phyloP scores from a whole-genome alignment of 1,139 yeast species.

The Geotrichum europaeum region DNA sequence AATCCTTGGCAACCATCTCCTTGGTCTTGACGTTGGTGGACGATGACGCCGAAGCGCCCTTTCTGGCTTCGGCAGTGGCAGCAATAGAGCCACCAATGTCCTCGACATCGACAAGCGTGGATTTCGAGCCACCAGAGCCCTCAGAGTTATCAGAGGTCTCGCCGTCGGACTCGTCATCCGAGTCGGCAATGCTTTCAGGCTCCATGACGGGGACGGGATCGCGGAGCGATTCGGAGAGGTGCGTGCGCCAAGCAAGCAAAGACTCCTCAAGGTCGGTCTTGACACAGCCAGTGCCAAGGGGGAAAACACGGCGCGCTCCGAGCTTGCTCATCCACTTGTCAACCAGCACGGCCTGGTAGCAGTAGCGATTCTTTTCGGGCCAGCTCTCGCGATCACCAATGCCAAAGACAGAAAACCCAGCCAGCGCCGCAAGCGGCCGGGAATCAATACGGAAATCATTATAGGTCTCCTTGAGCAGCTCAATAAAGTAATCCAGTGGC shows the following conservation, averaged over 20 bases:
- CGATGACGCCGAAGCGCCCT: constrained; percentile 21
- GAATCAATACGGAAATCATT: constrained; percentile 84
- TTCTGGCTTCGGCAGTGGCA: constrained; percentile 15
- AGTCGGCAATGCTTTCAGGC: constrained; percentile 42
- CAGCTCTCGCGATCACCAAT: constrained; percentile 84
- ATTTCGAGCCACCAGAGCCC: constrained; percentile 25
- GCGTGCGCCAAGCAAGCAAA: constrained; percentile 60
- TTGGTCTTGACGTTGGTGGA: constrained; percentile 41
- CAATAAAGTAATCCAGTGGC: constrained; percentile 82
- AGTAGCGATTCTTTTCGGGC: constrained; percentile 63
- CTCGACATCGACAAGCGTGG: constrained; percentile 62
- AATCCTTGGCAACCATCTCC: constrained; percentile 83
- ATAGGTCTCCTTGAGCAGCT: constrained; percentile 70
- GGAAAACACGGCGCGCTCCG: constrained; percentile 80
- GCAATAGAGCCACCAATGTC: constrained; percentile 55
- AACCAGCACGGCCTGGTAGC: constrained; percentile 75
- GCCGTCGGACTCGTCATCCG: constrained; percentile 44
- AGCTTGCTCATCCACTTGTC: constrained; percentile 74
- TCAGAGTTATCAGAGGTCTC: constrained; percentile 32
- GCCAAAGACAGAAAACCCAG: constrained; percentile 83
- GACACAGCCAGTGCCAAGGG: constrained; percentile 80
- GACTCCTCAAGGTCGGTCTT: constrained; percentile 60
- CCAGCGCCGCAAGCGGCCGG: constrained; percentile 55
- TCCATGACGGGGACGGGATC: constrained; percentile 52
- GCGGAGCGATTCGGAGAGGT: constrained; percentile 51